Percentiles rank a stretch among this genome's conserved stretches.
Conservation (phyloP, 1,284 basidiomycete species). For the Apiotrichum sp. region DNA sequence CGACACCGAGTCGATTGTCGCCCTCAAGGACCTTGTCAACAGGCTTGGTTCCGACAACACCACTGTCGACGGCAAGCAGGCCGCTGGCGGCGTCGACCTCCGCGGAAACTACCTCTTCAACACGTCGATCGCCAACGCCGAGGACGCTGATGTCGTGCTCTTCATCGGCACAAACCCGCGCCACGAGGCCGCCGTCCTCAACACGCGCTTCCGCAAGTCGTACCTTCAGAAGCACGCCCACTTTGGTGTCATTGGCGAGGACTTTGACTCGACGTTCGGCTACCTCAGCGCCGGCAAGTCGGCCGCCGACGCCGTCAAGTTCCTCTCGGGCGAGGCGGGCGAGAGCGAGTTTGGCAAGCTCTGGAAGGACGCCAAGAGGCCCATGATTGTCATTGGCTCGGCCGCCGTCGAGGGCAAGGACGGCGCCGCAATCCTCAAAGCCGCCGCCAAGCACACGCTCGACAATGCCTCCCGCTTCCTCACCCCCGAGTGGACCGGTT, state of each 20-base stretch:
- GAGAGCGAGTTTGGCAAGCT: conserved; percentile 64
- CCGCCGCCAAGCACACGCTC: conserved; percentile 74
- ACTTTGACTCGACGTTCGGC: conserved; percentile 85
- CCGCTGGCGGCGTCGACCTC: conserved; percentile 75
- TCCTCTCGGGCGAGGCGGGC: conserved; percentile 62
- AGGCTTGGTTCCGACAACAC: conserved; percentile 94
- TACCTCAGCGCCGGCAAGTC: conserved; percentile 85
- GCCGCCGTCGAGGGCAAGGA: conserved; percentile 81
- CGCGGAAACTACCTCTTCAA: conserved; percentile 98
- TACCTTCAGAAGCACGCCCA: conserved; percentile 83
- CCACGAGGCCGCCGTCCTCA: conserved; percentile 95
- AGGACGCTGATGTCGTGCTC: conserved; percentile 86
- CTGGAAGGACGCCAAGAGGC: conserved; percentile 86
- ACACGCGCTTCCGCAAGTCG: conserved; percentile 91
- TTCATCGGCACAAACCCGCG: conserved; percentile 96
- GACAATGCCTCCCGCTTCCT: conserved; percentile 68
- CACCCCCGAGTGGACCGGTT: conserved; percentile 91
- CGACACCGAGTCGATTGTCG: conserved; percentile 89
- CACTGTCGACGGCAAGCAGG: conserved; percentile 66
- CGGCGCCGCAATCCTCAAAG: conserved; percentile 71
- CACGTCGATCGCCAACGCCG: conserved; percentile 83
- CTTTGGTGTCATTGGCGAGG: conserved; percentile 84
- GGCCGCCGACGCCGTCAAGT: conserved; percentile 69
- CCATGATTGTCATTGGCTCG: conserved; percentile 89
- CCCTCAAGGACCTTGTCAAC: conserved; percentile 91